Evolutionary conservation across 257 asterid species (phyloP), one percentile per base, ranked within the genome.

Genomic region (Jacaranda mimosifolia): DNA sequence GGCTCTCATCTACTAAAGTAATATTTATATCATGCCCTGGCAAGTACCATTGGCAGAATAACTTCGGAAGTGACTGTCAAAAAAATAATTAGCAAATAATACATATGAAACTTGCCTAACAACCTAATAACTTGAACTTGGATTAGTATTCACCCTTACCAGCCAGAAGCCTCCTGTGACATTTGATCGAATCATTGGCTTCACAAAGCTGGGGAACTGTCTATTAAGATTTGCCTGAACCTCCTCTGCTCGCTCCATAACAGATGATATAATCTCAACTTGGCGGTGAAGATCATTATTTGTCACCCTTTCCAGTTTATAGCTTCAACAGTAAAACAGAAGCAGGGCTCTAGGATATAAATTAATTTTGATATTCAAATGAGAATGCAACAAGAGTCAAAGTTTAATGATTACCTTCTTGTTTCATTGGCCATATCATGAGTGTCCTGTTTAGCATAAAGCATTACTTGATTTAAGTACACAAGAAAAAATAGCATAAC

Each of bases 161-260:
- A 88, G 83, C 89, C 89, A 88, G 63, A 86, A 82, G 59, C 90
- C 87, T 10, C 74, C 77, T 13, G 82, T 79, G 51, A 86, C 89
- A 74, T 84, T 84, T 21, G 92, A 88, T 75, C 82, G 82, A 76
- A 86, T 83, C 89, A 84, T 84, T 49, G 86, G 85, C 83, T 86
- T 88, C 11, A 86, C 68, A 74, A 86, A 86, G 86, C 89, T 84
- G 17, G 90, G 90, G 76, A 82, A 80, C 40, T 55, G 70, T 9
- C 85, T 14, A 43, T 77, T 70, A 7, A 86, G 85, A 52, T 78
- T 80, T 49, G 78, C 84, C 78, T 74, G 85, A 26, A 86, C 81
- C 32, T 76, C 84, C 70, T 69, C 81, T 38, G 89, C 92, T 78
- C 85, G 85, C 71, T 84, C 76, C 84, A 84, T 78, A 8, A 60